Evolutionary conservation across 2,329 filamentous ascomycete genomes (phyloP), one percentile per base, ranked within the genome.

Genomic region (Didymellaceae sp.): DNA sequence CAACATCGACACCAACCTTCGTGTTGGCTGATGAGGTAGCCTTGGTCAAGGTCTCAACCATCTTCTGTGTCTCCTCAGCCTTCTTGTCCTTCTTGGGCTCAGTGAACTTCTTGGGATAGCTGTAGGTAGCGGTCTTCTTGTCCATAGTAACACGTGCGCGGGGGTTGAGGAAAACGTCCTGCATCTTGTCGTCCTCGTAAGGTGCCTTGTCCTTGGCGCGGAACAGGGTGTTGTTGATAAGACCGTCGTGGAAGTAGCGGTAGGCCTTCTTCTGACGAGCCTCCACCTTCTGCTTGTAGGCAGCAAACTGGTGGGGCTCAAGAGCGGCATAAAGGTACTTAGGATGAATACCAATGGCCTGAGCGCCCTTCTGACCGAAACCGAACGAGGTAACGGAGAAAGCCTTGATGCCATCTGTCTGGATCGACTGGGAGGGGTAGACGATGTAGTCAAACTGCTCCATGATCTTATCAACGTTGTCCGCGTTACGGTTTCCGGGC

Each of bases 301-400:
- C 80, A 52, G 85, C 78, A 76, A 91, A 99, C 42, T 90, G 88
- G 38, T 86, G 80, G 77, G 93, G 84, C 69, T 97, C 93, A 42
- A 99, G 88, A n/a, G 90, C 88, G 39, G 94, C 94, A 66, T 88
- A 99, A 50, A 99, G 84, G 76, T 97, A 99, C 77, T 89, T 93
- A 70, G 95, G 91, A 74, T 99, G 94, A 43, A 99, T 88, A 81
- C 93, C 94, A 68, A 99, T 95, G 33, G 89, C 93, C 76, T 99
- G 95, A 20, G 94, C 90, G 71, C 94, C 94, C 85, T 99, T 99
- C 77, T 99, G 94, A 63, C 94, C 94, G 81, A 99, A 99, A 76
- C 94, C 94, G 75, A 99, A 99, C 0, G 95, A 99, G 6, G 95
- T 99, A 58, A 99, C 91, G 1, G 91, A 96, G 83, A 99, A 97